Evolutionary conservation across 1,139 yeast genomes (phyloP).

Genomic region (Spencermartinsiella ligniputridi): DNA sequence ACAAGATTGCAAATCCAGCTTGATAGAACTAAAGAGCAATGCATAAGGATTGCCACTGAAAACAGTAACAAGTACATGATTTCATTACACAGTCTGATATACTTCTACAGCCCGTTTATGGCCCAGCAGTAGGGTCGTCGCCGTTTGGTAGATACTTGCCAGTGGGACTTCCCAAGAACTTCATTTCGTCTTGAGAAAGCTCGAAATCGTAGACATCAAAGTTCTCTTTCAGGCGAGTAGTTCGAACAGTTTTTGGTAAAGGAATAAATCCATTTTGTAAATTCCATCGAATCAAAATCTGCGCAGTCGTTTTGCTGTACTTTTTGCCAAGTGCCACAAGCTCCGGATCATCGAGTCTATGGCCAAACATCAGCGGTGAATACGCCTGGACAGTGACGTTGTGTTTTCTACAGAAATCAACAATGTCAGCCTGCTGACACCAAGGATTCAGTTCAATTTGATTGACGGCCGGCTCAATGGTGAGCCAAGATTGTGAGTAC

Average conservation of each 20-base stretch:
- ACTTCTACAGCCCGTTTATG: no score
- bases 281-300: constrained; percentile 44
- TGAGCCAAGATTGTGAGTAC: constrained; percentile 33
- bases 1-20: no score
- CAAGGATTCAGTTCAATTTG: constrained; percentile 55
- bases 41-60: no score
- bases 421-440: constrained; percentile 52
- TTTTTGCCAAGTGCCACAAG: constrained; percentile 39
- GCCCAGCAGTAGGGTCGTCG: constrained; percentile 16
- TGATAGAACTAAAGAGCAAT: no score
- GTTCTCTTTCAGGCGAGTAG: constrained; percentile 45
- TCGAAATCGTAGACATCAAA: constrained; percentile 47
- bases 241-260: constrained; percentile 62
- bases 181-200: constrained; percentile 38
- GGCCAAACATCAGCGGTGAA: constrained; percentile 65
- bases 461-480: constrained; percentile 43
- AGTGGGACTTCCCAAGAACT: constrained; percentile 30
- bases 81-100: no score
- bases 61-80: no score
- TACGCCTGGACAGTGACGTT: constrained; percentile 60
- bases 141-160: constrained; percentile 1
- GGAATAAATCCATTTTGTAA: constrained; percentile 48
- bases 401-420: constrained; percentile 47
- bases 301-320: constrained; percentile 40
- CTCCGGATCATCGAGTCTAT: constrained; percentile 48